A percentile compares a stretch with the other conserved stretches of the same genome.
phyloP scores from a whole-genome alignment of 768 basidiomycete genomes.

The Hemileccinum rubropunctum region DNA sequence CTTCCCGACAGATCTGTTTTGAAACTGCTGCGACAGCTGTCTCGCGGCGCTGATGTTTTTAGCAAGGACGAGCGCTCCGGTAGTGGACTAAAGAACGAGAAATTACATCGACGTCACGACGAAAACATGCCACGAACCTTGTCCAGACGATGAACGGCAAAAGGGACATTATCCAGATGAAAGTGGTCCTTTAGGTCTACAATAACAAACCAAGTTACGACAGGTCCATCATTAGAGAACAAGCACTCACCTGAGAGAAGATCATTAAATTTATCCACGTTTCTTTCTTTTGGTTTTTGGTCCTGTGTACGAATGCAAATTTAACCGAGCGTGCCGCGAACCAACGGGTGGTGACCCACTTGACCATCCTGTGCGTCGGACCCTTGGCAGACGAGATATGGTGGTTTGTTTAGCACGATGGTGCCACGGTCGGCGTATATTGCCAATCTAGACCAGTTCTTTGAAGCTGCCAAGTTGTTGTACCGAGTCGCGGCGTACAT shows the following conservation, averaged over 20 bases:
- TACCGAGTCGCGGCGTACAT: conserved; percentile 21
- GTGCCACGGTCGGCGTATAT: conserved; percentile 54
- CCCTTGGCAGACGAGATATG: conserved; percentile 53
- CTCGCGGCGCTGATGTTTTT: conserved; percentile 41
- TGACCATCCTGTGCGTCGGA: conserved; percentile 24
- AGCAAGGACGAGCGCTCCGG: conserved; percentile 60
- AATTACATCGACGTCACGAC: background rate
- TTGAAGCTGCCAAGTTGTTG: conserved; percentile 7
- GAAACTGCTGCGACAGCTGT: conserved; percentile 56
- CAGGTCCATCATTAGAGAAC: conserved; percentile 2
- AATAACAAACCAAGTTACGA: background rate
- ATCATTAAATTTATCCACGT: conserved; percentile 35
- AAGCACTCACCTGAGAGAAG: conserved; percentile 34
- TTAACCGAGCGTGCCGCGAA: background rate
- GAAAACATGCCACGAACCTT: conserved; percentile 40
- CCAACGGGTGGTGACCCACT: conserved; percentile 14
- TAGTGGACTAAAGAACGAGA: conserved; percentile 47
- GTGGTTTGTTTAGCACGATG: conserved; percentile 62
- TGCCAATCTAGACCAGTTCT: conserved; percentile 33
- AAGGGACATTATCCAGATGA: conserved; percentile 36
- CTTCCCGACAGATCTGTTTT: conserved; percentile 46
- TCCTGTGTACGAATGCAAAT: conserved; percentile 9
- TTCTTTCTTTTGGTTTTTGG: conserved; percentile 21
- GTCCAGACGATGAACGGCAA: conserved; percentile 63
- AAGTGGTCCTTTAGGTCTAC: conserved; percentile 32